Conservation (phyloP, 2,329 filamentous ascomycete species). For the Venturia asperata region DNA sequence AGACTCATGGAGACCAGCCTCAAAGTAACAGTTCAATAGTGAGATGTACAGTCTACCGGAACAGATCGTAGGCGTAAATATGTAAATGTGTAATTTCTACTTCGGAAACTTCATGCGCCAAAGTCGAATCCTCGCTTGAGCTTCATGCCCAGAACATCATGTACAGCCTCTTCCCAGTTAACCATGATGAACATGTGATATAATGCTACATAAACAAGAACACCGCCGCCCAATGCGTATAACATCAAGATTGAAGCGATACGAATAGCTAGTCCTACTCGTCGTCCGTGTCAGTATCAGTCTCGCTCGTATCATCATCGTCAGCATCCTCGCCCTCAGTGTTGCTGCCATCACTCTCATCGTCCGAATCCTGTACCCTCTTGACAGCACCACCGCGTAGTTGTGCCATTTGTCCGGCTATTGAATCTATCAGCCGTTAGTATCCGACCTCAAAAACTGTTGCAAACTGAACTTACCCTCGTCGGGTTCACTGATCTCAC, state of each 20-base stretch:
- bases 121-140: neutral
- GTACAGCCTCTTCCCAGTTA: neutral
- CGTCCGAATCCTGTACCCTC: constrained; percentile 54
- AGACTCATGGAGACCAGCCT: too few relatives aligned
- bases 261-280: constrained; percentile 26
- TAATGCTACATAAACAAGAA: constrained; percentile 12
- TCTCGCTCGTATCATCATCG: constrained; percentile 47
- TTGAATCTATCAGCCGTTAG: constrained; percentile 56
- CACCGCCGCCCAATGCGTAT: neutral
- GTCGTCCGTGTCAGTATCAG: constrained; percentile 37
- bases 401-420: constrained; percentile 84
- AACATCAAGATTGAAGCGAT: neutral
- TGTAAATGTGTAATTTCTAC: neutral
- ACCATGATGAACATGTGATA: neutral
- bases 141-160: neutral
- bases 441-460: constrained; percentile 4
- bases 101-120: neutral
- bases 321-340: constrained; percentile 54
- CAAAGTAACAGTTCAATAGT: too few relatives aligned
- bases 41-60: too few relatives aligned
- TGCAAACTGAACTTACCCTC: constrained; percentile 63
- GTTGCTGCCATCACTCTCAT: constrained; percentile 56
- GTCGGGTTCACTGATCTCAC: constrained; percentile 95
- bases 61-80: neutral
- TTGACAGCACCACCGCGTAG: constrained; percentile 61